Percentiles rank a stretch among this genome's conserved stretches.
Conservation (phyloP, 352 stramenopile species). For the Globisporangium apiculatum region DNA sequence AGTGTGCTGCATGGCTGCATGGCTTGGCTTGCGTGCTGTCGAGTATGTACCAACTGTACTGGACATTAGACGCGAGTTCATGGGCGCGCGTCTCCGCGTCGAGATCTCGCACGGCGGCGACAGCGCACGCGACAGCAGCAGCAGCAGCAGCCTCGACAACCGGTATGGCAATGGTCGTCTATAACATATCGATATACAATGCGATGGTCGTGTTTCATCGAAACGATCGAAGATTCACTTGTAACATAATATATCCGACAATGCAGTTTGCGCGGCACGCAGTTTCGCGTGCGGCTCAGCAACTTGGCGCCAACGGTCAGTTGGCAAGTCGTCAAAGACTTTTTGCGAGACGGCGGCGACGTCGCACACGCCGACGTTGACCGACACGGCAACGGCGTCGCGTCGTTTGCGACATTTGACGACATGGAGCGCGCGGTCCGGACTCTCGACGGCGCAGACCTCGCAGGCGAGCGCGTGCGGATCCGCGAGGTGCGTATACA, state of each 20-base stretch:
- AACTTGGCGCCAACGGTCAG: slow-evolving; percentile 38
- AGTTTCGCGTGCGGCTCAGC: slow-evolving; percentile 43
- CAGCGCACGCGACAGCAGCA: background rate
- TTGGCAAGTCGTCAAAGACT: slow-evolving; percentile 63
- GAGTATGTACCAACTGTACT: too few relatives aligned
- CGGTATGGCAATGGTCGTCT: slow-evolving; percentile 1
- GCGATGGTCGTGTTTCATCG: too few relatives aligned
- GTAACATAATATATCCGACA: background rate
- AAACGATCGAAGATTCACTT: too few relatives aligned
- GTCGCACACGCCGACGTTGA: slow-evolving; percentile 66
- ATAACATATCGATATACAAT: too few relatives aligned
- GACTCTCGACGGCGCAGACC: slow-evolving; percentile 38
- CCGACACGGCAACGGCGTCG: slow-evolving; percentile 45
- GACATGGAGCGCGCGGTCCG: slow-evolving; percentile 50
- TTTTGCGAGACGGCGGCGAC: slow-evolving; percentile 46
- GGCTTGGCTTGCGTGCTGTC: too few relatives aligned
- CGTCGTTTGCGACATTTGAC: slow-evolving; percentile 54
- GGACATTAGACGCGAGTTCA: slow-evolving; percentile 10
- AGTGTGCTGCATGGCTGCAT: too few relatives aligned
- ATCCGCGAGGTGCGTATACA: slow-evolving; percentile 23
- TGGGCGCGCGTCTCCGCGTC: slow-evolving; percentile 35
- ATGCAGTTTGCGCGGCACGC: slow-evolving; percentile 30
- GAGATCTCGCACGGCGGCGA: slow-evolving; percentile 35
- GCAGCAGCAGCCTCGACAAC: background rate
- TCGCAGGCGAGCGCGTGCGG: slow-evolving; percentile 39